Evolutionary conservation across 305 asterid species (phyloP), one percentile per base, ranked within the genome.

Genomic region (Rubia peregrina): DNA sequence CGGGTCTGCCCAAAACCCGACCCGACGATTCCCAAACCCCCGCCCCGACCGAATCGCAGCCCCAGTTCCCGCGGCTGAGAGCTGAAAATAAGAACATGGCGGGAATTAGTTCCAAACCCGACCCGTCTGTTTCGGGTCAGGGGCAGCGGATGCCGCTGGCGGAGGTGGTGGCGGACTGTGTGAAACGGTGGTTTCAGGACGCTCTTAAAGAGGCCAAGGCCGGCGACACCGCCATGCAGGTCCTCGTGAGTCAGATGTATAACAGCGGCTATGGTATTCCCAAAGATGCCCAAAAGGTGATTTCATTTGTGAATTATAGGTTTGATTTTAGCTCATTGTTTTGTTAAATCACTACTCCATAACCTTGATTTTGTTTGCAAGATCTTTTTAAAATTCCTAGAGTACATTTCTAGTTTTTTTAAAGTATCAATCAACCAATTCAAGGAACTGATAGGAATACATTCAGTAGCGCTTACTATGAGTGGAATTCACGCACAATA

Each of bases 201-300:
- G 79, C 96, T 1, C 89, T 92, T 56, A 86, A 84, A 83, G 97
- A 90, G 79, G 98, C 98, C 77, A 86, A 86, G 77, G 81, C 84
- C 44, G 98, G 98, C 33, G 95, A 90, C 66, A 73, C 67, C 42
- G 73, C 77, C 62, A 92, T 92, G 98, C 98, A 92, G 85, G 95
- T 92, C 68, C 92, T 92, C 60, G 95, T 89, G 71, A 96, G 96
- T 62, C 97, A 92, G 97, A 92, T 92, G 98, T 92, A 90, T 85
- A 74, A 60, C 56, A 86, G 89, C 71, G 97, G 97, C 36, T 92
- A 87, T 77, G 98, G 98, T 36, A 83, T 87, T 30, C 78, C 86
- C 0, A 82, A 64, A 71, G 91, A 92, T 78, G 82, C 77, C 57
- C 88, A 85, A 61, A 89, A 83, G 98, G 97, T 90, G 72, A 62